A percentile compares a stretch with the other conserved stretches of the same genome.
Conservation (phyloP, 176 grass and related monocot species). For the Aegilops bicornis region DNA sequence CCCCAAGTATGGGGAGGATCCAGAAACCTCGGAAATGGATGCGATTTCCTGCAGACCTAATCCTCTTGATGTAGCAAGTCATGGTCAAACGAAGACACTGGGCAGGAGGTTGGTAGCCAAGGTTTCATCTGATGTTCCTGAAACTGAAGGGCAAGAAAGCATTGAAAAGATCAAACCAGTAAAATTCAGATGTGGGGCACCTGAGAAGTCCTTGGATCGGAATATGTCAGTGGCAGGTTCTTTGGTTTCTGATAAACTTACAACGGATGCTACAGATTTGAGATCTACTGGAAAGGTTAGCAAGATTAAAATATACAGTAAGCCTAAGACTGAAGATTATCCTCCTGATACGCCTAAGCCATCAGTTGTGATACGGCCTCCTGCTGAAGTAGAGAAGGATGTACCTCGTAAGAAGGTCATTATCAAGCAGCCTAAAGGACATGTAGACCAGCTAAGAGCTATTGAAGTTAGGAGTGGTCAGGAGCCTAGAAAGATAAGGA, state of each 20-base stretch:
- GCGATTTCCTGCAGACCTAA: conserved; percentile 48
- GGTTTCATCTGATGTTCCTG: conserved; percentile 54
- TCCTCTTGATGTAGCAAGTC: conserved; percentile 48
- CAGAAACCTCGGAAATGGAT: conserved; percentile 69
- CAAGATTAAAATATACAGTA: conserved; percentile 90
- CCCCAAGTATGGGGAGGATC: conserved; percentile 92
- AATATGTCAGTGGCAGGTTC: conserved; percentile 53
- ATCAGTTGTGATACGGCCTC: conserved; percentile 80
- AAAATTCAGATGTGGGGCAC: conserved; percentile 85
- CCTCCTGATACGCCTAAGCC: conserved; percentile 66
- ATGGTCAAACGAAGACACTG: conserved; percentile 60
- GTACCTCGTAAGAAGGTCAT: conserved; percentile 79
- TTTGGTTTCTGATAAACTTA: conserved; percentile 60
- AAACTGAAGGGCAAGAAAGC: conserved; percentile 59
- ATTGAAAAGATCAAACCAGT: conserved; percentile 77
- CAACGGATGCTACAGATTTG: conserved; percentile 42
- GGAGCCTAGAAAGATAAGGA: conserved; percentile 77
- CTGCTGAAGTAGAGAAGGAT: conserved; percentile 68
- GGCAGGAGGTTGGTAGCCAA: conserved; percentile 74
- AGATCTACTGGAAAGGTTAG: conserved; percentile 74
- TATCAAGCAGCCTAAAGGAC: conserved; percentile 87
- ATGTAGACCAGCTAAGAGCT: conserved; percentile 39
- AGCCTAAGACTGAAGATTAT: conserved; percentile 62
- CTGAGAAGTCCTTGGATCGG: conserved; percentile 76
- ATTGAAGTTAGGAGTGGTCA: conserved; percentile 41